Percentiles rank a stretch among this genome's conserved stretches.
These are phyloP conservation scores for Cryomyces antarcticus DNA, from an alignment of 495 filamentous ascomycete species.

Conservation along the genomic window DNA sequence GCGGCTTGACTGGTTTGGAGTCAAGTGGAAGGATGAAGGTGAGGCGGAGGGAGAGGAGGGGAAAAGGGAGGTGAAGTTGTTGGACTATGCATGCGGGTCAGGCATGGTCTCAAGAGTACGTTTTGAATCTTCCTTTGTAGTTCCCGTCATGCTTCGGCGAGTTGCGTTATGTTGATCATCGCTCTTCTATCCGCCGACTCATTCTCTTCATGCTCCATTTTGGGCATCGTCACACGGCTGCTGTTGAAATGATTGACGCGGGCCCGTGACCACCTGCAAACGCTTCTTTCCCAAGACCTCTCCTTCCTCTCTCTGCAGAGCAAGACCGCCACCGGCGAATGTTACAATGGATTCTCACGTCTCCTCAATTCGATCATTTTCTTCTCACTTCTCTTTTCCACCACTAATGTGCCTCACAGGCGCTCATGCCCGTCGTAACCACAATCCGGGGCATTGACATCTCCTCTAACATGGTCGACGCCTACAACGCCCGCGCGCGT, in stretches of 20 bases:
- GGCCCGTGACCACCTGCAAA: too few relatives aligned
- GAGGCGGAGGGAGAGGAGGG: slow-evolving; percentile 13
- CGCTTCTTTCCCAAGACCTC: slow-evolving; percentile 8
- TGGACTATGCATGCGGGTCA: slow-evolving; percentile 64
- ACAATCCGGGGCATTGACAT: slow-evolving; percentile 45
- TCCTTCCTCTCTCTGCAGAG: background rate
- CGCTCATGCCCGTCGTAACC: slow-evolving; percentile 38
- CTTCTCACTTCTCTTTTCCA: background rate
- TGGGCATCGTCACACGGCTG: too few relatives aligned
- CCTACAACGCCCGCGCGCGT: slow-evolving; percentile 29
- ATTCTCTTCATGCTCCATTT: too few relatives aligned
- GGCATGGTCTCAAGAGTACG: slow-evolving; percentile 36
- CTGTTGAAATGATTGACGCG: too few relatives aligned
- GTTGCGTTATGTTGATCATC: background rate
- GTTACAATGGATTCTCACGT: background rate
- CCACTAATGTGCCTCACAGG: slow-evolving; percentile 10
- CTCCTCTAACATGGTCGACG: slow-evolving; percentile 41
- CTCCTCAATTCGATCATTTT: too few relatives aligned
- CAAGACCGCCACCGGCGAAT: background rate
- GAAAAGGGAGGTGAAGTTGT: slow-evolving; percentile 27
- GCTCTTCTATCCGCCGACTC: too few relatives aligned
- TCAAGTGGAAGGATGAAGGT: slow-evolving; percentile 27
- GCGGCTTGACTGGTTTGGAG: slow-evolving; percentile 40
- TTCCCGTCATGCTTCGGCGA: too few relatives aligned
- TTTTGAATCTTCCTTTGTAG: too few relatives aligned